Base-by-base conservation (phyloP, 2,329 filamentous ascomycete genomes). In the Monosporascus sp. region DNA sequence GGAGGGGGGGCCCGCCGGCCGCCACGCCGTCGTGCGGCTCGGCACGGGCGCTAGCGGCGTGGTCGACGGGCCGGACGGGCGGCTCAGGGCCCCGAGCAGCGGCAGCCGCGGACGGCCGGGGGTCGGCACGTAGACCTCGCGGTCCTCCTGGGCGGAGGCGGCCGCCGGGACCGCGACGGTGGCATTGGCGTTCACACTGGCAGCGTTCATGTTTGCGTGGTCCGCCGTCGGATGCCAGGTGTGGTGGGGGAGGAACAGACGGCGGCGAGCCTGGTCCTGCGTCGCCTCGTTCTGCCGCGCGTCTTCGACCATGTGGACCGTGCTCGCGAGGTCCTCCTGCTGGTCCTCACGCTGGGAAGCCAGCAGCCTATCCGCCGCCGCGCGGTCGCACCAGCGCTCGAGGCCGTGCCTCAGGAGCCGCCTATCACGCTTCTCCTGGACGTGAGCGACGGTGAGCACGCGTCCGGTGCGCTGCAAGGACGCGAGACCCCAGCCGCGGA, bases 1-100 rank as follows among this genome's bases (percentile, higher is more conserved):
- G 45, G 63, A 63, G 24, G 58, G 56, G 11, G 51, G 58, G 49
- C 31, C 31, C 9, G 31, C 31, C 11, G 31, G 9, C 4, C 9
- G 31, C 31, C 31, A 35, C 11, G 31, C 9, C 31, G 31, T 14
- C 31, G 31, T 35, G 51, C 38, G 51, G 46, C 55, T 63, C 2
- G 66, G 66, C 22, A 66, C 58, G 2, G 67, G 67, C 24, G 65
- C 67, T 20, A 69, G 51, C 7, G 67, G 67, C 24, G 67, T 69
- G 17, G 67, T 69, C 6, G 66, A 66, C 58, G 63, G 31, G 11
- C 60, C 38, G 58, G 57, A 51, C 38, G 58, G 56, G 51, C 58
- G 53, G n/a, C 57, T 58, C 26, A 66, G 55, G 28, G 58, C 55
- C 17, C 63, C 65, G 14, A 65, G 55, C 24, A 69, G 59, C 11